phyloP scores from a whole-genome alignment of 2,329 filamentous ascomycete species.

The Diaporthe amygdali region DNA sequence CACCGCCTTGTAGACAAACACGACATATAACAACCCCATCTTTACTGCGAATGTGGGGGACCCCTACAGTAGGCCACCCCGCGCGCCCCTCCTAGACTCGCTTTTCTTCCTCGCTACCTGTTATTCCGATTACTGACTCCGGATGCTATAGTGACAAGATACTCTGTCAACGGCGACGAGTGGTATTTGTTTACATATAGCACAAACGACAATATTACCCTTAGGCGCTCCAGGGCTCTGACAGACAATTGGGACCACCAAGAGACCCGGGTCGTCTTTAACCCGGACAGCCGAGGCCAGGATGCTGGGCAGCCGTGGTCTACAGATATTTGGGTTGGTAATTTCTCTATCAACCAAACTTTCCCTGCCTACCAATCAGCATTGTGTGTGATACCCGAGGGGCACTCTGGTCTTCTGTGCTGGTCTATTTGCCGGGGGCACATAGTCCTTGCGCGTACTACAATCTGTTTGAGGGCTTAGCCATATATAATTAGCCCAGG shows the following conservation, averaged over 20 bases:
- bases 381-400: too few relatives aligned
- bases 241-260: slow-evolving; percentile 47
- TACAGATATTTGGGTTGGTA: slow-evolving; percentile 37
- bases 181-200: slow-evolving; percentile 47
- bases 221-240: slow-evolving; percentile 40
- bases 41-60: slow-evolving; percentile 44
- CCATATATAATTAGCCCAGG: too few relatives aligned
- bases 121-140: neutral
- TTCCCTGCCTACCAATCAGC: too few relatives aligned
- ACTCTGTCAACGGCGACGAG: slow-evolving; percentile 36
- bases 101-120: neutral
- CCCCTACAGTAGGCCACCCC: slow-evolving; percentile 34
- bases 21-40: slow-evolving; percentile 46
- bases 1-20: slow-evolving; percentile 30
- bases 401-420: too few relatives aligned
- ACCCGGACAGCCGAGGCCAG: slow-evolving; percentile 34
- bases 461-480: too few relatives aligned
- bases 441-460: too few relatives aligned
- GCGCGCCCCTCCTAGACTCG: neutral
- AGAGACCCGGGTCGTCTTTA: slow-evolving; percentile 42
- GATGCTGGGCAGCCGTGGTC: slow-evolving; percentile 37
- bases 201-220: slow-evolving; percentile 44
- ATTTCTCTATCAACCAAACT: neutral
- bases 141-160: slow-evolving; percentile 35
- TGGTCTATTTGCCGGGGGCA: too few relatives aligned